Evolutionary conservation across 306 rosid genomes (phyloP).

Genomic region (Leucaena leucocephala): DNA sequence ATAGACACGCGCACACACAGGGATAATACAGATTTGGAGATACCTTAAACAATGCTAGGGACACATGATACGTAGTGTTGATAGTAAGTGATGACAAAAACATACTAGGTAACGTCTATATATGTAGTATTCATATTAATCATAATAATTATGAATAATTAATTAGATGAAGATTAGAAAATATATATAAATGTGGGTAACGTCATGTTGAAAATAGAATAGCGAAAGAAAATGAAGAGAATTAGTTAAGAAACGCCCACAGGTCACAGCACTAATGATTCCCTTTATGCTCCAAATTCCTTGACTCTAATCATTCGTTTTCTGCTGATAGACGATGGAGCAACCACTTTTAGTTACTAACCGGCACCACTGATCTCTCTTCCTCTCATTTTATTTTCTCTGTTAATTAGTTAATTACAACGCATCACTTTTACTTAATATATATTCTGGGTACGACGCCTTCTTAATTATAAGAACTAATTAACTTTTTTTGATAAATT

Average conservation of each 20-base stretch:
- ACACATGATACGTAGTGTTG: neutral
- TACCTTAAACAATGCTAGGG: neutral
- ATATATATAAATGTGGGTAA: neutral
- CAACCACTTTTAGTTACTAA: slow-evolving; percentile 48
- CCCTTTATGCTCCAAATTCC: slow-evolving; percentile 30
- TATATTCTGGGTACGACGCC: neutral
- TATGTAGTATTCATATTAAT: neutral
- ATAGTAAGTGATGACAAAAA: neutral
- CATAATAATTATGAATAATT: neutral
- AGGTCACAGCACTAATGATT: slow-evolving; percentile 39
- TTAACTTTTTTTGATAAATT: too few relatives aligned
- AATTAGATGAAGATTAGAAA: neutral
- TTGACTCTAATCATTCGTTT: slow-evolving; percentile 32
- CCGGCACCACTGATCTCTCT: slow-evolving; percentile 21
- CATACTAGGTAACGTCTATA: neutral
- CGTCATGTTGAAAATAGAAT: neutral
- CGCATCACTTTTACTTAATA: neutral
- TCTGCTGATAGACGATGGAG: slow-evolving; percentile 38
- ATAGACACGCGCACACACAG: neutral
- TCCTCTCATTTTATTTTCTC: neutral
- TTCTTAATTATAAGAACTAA: too few relatives aligned
- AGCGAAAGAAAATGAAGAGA: slow-evolving; percentile 17
- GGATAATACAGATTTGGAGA: neutral
- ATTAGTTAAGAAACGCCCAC: slow-evolving; percentile 30
- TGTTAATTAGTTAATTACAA: neutral